Base-by-base conservation (phyloP, 2,329 filamentous ascomycete species). In the Fusarium setosum region DNA sequence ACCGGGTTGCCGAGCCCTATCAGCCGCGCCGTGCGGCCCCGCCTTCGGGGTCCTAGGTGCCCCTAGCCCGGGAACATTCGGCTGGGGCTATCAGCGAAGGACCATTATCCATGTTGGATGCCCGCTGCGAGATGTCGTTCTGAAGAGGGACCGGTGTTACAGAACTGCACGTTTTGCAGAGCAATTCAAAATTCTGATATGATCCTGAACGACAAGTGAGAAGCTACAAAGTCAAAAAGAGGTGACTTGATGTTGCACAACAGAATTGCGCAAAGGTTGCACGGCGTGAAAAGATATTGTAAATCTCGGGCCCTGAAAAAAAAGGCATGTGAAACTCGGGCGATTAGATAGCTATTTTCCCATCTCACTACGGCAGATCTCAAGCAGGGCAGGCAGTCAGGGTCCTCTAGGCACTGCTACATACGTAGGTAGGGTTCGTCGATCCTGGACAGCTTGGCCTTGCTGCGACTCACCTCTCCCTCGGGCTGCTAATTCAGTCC, bases 1-100 rank as follows among this genome's bases (percentile, higher is more conserved):
- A 48, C 67, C 66, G 65, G 69, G 53, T 56, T 62, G n/a, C 66
- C 65, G 65, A 71, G 45, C 50, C 55, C 72, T 75, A 75, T 76
- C 70, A 73, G 62, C 63, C 73, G 61, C 65, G 54, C 64, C 51
- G 42, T 37, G 45, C 72, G 72, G 70, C 64, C 68, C 73, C 75
- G 61, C 67, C 48, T 15, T 12, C 44, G 54, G 51, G 56, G 47
- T 24, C 17, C 37, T 59, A 45, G 41, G 32, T 41, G 21, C 29
- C 29, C 37, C 40, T 24, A 50, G 23, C 37, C 49, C 53, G 48
- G 40, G 35, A 56, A 69, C 47, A 59, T 56, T 63, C 50, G 65
- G 63, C 35, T 50, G 49, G 48, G n/a, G 49, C 56, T 50, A 68
- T 68, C 55, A 58, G 49, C 51, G 63, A 69, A 53, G 34, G 29